Base-by-base conservation (phyloP, 306 rosid species). In the Quercus suber region DNA sequence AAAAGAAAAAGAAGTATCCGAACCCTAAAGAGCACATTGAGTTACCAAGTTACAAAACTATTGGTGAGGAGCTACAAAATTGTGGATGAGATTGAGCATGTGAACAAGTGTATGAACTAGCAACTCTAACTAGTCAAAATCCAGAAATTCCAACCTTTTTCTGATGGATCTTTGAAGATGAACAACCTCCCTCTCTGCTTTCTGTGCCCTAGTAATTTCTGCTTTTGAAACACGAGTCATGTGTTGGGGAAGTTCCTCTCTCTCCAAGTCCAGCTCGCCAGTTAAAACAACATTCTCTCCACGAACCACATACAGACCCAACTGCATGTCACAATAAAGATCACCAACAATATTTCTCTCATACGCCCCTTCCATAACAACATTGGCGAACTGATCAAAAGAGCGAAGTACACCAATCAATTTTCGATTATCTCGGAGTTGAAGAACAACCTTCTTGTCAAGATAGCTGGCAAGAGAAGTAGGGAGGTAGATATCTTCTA, bases 391-490 rank as follows among this genome's bases (percentile, higher is more conserved):
- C 88, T 93, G 98, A 89, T 93, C 98, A 80, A 93, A 93, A 59
- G 98, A 91, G 6, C 97, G 95, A 80, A 93, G 98, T 71, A 90
- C 84, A 58, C 98, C 98, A 84, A 91, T 60, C 52, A 91, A 93
- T 85, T 91, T 93, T 45, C 97, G 88, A 27, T 93, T 92, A 90
- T 93, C 98, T 77, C 97, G 90, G 52, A 93, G 93, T 75, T 91
- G 87, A 71, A 93, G 93, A 76, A 93, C 95, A 82, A 93, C 89
- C 85, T 93, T 93, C 91, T 90, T 94, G 83, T 94, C 98, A 78
- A 94, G 98, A 85, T 94, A 94, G 81, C 91, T 94, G 30, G 98
- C 98, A 70, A 94, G 96, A 78, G 98, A 94, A 83, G 97, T 94
- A 49, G 97, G 92, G 63, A 90, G 94, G 88, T 89, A 88, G 78